phyloP scores from a whole-genome alignment of 768 basidiomycete species.

The Lactarius vividus region DNA sequence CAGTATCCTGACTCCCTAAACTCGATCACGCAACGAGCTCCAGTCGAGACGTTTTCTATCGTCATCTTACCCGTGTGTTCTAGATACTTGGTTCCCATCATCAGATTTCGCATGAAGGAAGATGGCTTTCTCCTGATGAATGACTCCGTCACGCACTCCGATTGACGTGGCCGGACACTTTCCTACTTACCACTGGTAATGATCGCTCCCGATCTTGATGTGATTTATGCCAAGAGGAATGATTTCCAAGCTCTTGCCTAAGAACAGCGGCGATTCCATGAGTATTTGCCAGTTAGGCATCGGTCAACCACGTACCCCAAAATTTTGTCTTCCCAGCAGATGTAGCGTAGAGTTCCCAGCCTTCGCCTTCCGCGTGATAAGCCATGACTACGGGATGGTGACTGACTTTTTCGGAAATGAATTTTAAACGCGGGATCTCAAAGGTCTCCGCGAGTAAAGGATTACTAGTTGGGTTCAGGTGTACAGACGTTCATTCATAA shows the following conservation, averaged over 20 bases:
- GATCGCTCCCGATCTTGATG: slow-evolving; percentile 63
- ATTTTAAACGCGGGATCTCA: slow-evolving; percentile 76
- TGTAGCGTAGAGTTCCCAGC: slow-evolving; percentile 74
- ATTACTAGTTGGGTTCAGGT: slow-evolving; percentile 48
- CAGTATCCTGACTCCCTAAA: slow-evolving; percentile 87
- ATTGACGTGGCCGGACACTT: background rate
- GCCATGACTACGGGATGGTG: slow-evolving; percentile 85
- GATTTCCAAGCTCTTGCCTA: slow-evolving; percentile 88
- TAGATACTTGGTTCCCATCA: slow-evolving; percentile 89
- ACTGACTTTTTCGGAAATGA: slow-evolving; percentile 84
- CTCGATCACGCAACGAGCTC: slow-evolving; percentile 64
- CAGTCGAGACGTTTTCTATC: slow-evolving; percentile 59
- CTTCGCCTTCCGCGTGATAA: slow-evolving; percentile 76
- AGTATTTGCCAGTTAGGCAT: slow-evolving; percentile 27
- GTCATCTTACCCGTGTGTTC: slow-evolving; percentile 81
- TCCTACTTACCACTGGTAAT: slow-evolving; percentile 62
- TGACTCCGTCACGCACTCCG: background rate
- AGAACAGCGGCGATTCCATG: slow-evolving; percentile 19
- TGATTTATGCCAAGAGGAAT: slow-evolving; percentile 73
- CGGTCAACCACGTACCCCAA: slow-evolving; percentile 61
- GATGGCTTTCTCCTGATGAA: slow-evolving; percentile 74
- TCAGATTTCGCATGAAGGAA: slow-evolving; percentile 83
- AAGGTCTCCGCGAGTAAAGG: slow-evolving; percentile 89
- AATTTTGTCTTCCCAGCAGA: slow-evolving; percentile 86
- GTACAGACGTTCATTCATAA: slow-evolving; percentile 6